Evolutionary conservation across 768 basidiomycete genomes (phyloP).

Genomic region (Collybiopsis luxurians): DNA sequence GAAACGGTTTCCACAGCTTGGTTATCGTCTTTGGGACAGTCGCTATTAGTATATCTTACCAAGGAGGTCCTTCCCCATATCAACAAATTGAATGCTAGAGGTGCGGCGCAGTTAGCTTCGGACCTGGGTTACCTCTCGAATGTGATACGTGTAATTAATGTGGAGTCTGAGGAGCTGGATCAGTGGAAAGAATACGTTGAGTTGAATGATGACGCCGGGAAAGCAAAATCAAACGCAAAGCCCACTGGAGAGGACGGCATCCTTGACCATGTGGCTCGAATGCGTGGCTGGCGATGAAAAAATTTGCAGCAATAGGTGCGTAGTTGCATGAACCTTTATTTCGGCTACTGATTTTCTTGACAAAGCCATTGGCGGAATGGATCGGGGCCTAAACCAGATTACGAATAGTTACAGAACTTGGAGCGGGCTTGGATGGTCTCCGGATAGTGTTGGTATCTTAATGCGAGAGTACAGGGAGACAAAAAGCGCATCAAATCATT

Average conservation of each 20-base stretch:
- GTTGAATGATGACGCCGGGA: slow-evolving; percentile 53
- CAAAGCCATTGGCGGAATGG: too few species aligned
- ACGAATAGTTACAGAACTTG: too few species aligned
- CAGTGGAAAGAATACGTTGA: slow-evolving; percentile 74
- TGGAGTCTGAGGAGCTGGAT: slow-evolving; percentile 78
- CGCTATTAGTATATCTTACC: slow-evolving; percentile 75
- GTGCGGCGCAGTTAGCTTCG: slow-evolving; percentile 79
- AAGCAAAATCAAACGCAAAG: slow-evolving; percentile 25
- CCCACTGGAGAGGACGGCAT: slow-evolving; percentile 26
- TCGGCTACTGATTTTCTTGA: neutral
- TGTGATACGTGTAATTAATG: slow-evolving; percentile 87
- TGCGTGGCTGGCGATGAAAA: slow-evolving; percentile 31
- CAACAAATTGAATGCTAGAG: slow-evolving; percentile 53
- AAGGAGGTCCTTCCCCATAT: slow-evolving; percentile 70
- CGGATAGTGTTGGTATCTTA: too few species aligned
- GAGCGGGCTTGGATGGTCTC: too few species aligned
- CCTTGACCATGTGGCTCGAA: slow-evolving; percentile 33
- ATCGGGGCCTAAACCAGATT: too few species aligned
- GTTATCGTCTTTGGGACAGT: slow-evolving; percentile 87
- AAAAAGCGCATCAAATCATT: too few species aligned
- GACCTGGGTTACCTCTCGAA: slow-evolving; percentile 91
- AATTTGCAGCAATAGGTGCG: too few species aligned
- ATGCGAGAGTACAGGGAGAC: too few species aligned
- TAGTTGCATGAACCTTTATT: neutral
- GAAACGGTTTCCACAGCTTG: slow-evolving; percentile 88